phyloP scores from a whole-genome alignment of 2,329 filamentous ascomycete genomes.

The Paecilomyces sp. region DNA sequence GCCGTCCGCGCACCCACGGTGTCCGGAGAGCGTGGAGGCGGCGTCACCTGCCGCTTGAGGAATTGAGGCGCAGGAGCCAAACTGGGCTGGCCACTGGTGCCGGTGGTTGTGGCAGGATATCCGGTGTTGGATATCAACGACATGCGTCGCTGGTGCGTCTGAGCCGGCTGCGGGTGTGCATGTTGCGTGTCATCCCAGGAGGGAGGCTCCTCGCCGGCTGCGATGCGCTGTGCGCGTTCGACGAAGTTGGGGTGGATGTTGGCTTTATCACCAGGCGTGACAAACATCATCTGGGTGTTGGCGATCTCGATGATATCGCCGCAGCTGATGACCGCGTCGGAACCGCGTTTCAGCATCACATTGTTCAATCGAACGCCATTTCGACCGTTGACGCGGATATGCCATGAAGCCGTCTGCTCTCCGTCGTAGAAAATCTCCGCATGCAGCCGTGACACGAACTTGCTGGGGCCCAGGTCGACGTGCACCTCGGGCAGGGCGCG shows the following conservation, averaged over 20 bases:
- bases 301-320: slow-evolving; percentile 89
- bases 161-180: slow-evolving; percentile 32
- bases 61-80: slow-evolving; percentile 38
- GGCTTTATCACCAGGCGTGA: slow-evolving; percentile 71
- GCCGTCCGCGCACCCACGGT: slow-evolving; percentile 30
- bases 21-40: slow-evolving; percentile 33
- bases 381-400: slow-evolving; percentile 77
- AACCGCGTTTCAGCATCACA: slow-evolving; percentile 58
- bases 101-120: slow-evolving; percentile 7
- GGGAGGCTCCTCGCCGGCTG: slow-evolving; percentile 32
- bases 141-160: slow-evolving; percentile 12
- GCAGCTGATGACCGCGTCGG: slow-evolving; percentile 62
- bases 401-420: slow-evolving; percentile 61
- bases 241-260: slow-evolving; percentile 63
- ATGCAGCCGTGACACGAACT: slow-evolving; percentile 71
- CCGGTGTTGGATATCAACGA: slow-evolving; percentile 7
- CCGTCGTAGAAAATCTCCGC: slow-evolving; percentile 69
- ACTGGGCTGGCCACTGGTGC: slow-evolving; percentile 22
- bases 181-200: slow-evolving; percentile 31
- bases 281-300: slow-evolving; percentile 97
- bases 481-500: slow-evolving; percentile 53
- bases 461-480: slow-evolving; percentile 81
- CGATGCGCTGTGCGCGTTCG: slow-evolving; percentile 53
- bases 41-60: slow-evolving; percentile 36
- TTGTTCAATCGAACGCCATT: slow-evolving; percentile 88